These are phyloP conservation scores for Narthecium ossifragum DNA, from an alignment of 106 monocot genomes.

Conservation along the genomic window DNA sequence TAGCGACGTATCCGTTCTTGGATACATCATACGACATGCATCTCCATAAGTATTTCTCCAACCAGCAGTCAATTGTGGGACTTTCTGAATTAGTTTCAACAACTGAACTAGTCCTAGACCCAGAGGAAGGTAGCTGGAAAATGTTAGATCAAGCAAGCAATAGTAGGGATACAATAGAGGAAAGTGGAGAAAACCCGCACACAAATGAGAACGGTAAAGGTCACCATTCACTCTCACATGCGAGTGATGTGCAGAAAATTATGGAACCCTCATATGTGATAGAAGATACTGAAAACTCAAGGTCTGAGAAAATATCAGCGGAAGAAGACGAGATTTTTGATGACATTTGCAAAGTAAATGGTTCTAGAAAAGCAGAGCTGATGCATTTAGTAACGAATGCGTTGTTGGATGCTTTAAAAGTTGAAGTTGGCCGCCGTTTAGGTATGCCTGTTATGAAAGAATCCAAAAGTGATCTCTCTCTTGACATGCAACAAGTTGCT, in stretches of 20 bases:
- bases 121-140: slow-evolving; percentile 84
- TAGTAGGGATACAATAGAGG: slow-evolving; percentile 9
- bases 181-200: slow-evolving; percentile 10
- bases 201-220: slow-evolving; percentile 10
- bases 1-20: slow-evolving; percentile 32
- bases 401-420: slow-evolving; percentile 53
- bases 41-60: slow-evolving; percentile 23
- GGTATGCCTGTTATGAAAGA: slow-evolving; percentile 32
- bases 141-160: slow-evolving; percentile 47
- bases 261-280: slow-evolving; percentile 64
- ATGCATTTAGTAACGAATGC: slow-evolving; percentile 31
- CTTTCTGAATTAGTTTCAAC: slow-evolving; percentile 29
- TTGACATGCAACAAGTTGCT: slow-evolving; percentile 54
- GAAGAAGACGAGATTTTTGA: slow-evolving; percentile 8
- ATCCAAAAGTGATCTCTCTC: slow-evolving; percentile 31
- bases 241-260: slow-evolving; percentile 17
- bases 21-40: slow-evolving; percentile 39
- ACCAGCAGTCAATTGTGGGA: slow-evolving; percentile 27
- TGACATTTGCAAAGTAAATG: slow-evolving; percentile 5
- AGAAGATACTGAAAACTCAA: slow-evolving; percentile 17
- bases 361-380: slow-evolving; percentile 27
- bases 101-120: slow-evolving; percentile 86
- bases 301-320: slow-evolving; percentile 7
- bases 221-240: not conserved
- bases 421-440: slow-evolving; percentile 69